A percentile compares a stretch with the other conserved stretches of the same genome.
Conservation (phyloP, 2,329 filamentous ascomycete genomes). For the Aureobasidium sp. region DNA sequence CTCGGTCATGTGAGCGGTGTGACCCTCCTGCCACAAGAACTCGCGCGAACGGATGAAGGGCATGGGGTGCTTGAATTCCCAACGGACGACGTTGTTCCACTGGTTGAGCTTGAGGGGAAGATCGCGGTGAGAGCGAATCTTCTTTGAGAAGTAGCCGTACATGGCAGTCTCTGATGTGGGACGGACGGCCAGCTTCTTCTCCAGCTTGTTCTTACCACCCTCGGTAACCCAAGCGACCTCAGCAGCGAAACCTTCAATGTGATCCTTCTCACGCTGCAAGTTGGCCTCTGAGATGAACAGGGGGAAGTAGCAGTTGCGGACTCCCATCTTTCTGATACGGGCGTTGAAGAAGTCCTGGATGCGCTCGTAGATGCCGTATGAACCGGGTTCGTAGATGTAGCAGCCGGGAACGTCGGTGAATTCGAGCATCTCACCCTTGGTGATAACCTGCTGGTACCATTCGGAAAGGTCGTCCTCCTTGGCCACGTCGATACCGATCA, state of each 20-base stretch:
- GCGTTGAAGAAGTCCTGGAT: constrained; percentile 53
- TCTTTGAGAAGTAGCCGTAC: constrained; percentile 94
- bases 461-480: constrained; percentile 83
- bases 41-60: constrained; percentile 86
- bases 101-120: constrained; percentile 92
- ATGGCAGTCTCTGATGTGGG: constrained; percentile 72
- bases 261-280: constrained; percentile 79
- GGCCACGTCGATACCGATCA: constrained; percentile 80
- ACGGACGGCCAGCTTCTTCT: constrained; percentile 66
- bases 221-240: constrained; percentile 86
- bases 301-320: constrained; percentile 94
- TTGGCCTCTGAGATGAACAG: constrained; percentile 93
- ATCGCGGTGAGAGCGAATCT: constrained; percentile 94
- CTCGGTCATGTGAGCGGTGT: constrained; percentile 84
- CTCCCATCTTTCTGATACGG: constrained; percentile 82
- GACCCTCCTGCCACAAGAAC: constrained; percentile 97
- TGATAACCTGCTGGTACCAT: constrained; percentile 97
- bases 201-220: constrained; percentile 85
- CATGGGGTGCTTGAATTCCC: constrained; percentile 91
- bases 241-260: constrained; percentile 97
- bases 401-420: constrained; percentile 98
- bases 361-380: constrained; percentile 61
- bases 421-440: constrained; percentile 95
- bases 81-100: constrained; percentile 92
- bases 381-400: constrained; percentile 76